phyloP scores from a whole-genome alignment of 2,329 filamentous ascomycete genomes.

The Diaporthe australafricana region DNA sequence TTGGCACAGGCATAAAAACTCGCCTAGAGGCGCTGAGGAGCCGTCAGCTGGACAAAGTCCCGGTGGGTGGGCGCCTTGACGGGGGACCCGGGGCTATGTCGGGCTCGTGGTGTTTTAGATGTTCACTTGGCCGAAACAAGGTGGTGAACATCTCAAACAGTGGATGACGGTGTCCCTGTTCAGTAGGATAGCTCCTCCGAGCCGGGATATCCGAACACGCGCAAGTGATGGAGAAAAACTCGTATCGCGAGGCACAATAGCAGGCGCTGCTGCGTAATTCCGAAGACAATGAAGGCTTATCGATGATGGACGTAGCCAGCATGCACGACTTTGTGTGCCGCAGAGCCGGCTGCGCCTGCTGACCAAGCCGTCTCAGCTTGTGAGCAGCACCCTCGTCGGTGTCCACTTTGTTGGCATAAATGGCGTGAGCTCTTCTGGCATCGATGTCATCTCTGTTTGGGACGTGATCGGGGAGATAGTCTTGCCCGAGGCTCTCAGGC shows the following conservation, averaged over 20 bases:
- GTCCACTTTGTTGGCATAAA: constrained; percentile 13
- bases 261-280: constrained; percentile 10
- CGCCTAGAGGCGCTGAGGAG: background rate
- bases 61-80: constrained; percentile 3
- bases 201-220: background rate
- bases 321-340: background rate
- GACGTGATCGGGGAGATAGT: background rate
- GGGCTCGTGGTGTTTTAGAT: constrained; percentile 27
- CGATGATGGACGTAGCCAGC: background rate
- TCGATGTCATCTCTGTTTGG: background rate
- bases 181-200: background rate
- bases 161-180: constrained; percentile 22
- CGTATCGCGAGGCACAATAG: background rate
- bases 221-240: background rate
- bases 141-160: constrained; percentile 26
- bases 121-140: constrained; percentile 28
- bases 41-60: background rate
- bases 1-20: constrained; percentile 17
- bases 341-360: background rate
- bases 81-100: constrained; percentile 9
- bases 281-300: background rate
- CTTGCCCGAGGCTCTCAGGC: background rate
- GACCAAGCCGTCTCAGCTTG: constrained; percentile 13
- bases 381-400: constrained; percentile 21
- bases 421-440: background rate